Evolutionary conservation across 352 stramenopile genomes (phyloP).

Genomic region (Globisporangium spiculum): DNA sequence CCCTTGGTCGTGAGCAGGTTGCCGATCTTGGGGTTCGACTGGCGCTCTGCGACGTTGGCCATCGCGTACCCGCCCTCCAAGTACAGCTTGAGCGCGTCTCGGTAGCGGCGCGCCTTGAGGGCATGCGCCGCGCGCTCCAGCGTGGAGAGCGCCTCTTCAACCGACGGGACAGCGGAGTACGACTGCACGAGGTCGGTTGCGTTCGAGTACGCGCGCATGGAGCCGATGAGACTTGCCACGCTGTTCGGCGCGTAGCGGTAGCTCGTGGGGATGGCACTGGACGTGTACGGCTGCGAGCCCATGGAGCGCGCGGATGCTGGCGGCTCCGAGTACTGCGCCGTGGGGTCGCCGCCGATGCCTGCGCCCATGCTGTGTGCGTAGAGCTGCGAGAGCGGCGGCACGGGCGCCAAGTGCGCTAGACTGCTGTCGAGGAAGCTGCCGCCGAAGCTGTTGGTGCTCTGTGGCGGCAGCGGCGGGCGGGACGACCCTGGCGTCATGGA

Average conservation of each 20-base stretch:
- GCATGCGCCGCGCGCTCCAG: slow-evolving; percentile 67
- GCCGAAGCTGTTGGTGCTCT: slow-evolving; percentile 1
- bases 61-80: slow-evolving; percentile 84
- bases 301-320: slow-evolving; percentile 68
- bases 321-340: slow-evolving; percentile 31
- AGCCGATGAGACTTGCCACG: slow-evolving; percentile 74
- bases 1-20: slow-evolving; percentile 85
- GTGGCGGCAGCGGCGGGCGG: not conserved
- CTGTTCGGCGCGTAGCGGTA: slow-evolving; percentile 52
- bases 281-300: slow-evolving; percentile 73
- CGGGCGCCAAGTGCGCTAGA: not conserved
- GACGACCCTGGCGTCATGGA: not conserved
- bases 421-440: not conserved
- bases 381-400: slow-evolving; percentile 13
- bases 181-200: slow-evolving; percentile 71
- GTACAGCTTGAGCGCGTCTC: slow-evolving; percentile 79
- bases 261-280: slow-evolving; percentile 70
- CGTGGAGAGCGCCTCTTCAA: slow-evolving; percentile 75
- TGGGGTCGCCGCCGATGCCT: slow-evolving; percentile 6
- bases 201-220: slow-evolving; percentile 75
- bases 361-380: slow-evolving; percentile 13
- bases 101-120: slow-evolving; percentile 61
- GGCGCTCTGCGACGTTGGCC: slow-evolving; percentile 74
- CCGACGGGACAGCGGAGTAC: slow-evolving; percentile 68
- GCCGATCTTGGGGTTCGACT: slow-evolving; percentile 79